Conservation (phyloP, 805 yeast species). For the Zygosaccharomyces bailii region DNA sequence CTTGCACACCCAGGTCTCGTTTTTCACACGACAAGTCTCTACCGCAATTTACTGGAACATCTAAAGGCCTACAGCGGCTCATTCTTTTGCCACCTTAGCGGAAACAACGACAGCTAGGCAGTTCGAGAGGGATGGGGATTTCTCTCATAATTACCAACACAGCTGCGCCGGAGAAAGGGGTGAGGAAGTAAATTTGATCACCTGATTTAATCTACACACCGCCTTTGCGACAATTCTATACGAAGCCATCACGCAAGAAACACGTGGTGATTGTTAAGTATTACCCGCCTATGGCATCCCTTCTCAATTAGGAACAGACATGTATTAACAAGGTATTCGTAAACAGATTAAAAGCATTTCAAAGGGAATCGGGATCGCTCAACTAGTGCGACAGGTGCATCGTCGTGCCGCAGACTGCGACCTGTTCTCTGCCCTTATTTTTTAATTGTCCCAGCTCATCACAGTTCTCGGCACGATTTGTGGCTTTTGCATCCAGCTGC, state of each 20-base stretch:
- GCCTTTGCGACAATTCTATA: not conserved
- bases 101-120: not conserved
- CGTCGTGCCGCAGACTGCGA: not conserved
- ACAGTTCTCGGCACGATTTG: not conserved
- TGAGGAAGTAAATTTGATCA: not conserved
- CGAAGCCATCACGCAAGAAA: not conserved
- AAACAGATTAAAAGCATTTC: not conserved
- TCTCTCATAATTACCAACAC: too few species aligned
- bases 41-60: not conserved
- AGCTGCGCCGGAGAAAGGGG: not conserved
- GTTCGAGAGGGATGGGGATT: not conserved
- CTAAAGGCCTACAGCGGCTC: not conserved
- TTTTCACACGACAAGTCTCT: not conserved
- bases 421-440: not conserved
- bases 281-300: not conserved
- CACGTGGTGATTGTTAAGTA: not conserved
- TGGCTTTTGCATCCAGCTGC: not conserved
- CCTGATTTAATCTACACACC: too few species aligned
- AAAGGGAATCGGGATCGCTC: not conserved
- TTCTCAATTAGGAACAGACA: too few species aligned
- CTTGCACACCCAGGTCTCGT: not conserved
- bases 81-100: not conserved
- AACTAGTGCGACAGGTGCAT: too few species aligned
- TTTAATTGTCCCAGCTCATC: not conserved
- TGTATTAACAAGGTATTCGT: too few species aligned